Percentiles rank a stretch among this genome's conserved stretches.
Conservation (phyloP, 139 green algal species). For the Diplosphaera chodatii region DNA sequence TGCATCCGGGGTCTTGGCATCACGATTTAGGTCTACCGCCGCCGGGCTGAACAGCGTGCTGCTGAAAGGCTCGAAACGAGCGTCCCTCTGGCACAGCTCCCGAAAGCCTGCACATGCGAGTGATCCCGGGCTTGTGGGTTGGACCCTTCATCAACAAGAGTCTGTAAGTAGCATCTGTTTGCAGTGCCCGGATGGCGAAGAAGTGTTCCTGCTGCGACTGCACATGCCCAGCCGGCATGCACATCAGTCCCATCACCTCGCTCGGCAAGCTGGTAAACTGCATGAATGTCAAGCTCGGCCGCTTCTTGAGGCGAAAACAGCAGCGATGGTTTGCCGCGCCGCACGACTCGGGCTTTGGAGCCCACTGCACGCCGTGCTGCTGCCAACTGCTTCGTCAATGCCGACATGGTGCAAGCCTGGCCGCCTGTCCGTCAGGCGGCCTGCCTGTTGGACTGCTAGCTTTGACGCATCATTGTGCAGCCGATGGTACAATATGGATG, state of each 20-base stretch:
- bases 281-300: constrained; percentile 53
- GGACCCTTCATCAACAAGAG: too few relatives aligned
- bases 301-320: constrained; percentile 52
- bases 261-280: constrained; percentile 33
- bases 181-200: too few relatives aligned
- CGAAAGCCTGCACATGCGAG: constrained; percentile 78
- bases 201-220: not conserved
- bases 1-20: constrained; percentile 52
- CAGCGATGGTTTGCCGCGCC: constrained; percentile 44
- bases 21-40: constrained; percentile 35
- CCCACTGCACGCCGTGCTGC: not conserved
- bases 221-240: not conserved
- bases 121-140: too few relatives aligned
- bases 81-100: constrained; percentile 59
- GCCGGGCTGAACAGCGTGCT: constrained; percentile 66
- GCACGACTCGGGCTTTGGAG: not conserved
- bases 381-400: not conserved
- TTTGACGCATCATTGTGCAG: too few relatives aligned
- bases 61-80: constrained; percentile 51
- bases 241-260: constrained; percentile 22
- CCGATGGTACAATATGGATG: too few relatives aligned
- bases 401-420: not conserved
- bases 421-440: not conserved
- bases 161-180: too few relatives aligned
- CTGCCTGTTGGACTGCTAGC: too few relatives aligned